Evolutionary conservation across 2,329 filamentous ascomycete genomes (phyloP).

Genomic region (Nothopassalora personata): DNA sequence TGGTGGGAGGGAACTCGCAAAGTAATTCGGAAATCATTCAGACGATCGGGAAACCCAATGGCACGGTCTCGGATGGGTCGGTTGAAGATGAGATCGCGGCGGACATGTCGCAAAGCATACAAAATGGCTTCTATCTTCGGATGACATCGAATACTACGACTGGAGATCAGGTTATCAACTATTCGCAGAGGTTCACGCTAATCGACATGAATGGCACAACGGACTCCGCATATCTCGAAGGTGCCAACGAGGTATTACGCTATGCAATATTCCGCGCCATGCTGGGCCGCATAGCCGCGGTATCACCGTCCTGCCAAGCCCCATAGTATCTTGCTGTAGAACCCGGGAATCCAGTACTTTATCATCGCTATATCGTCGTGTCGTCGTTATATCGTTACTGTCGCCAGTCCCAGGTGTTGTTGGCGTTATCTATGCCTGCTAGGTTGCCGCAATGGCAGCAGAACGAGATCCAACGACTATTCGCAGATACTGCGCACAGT

Average conservation of each 20-base stretch:
- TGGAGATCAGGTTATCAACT: conserved; percentile 48
- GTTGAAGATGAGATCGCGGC: conserved; percentile 11
- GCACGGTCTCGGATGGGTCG: conserved; percentile 7
- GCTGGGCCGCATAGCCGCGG: too few relatives aligned
- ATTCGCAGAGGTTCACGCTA: conserved; percentile 58
- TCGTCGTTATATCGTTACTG: too few relatives aligned
- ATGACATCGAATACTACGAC: conserved; percentile 19
- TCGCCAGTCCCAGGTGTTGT: too few relatives aligned
- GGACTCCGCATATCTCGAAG: conserved; percentile 35
- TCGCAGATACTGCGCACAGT: too few relatives aligned
- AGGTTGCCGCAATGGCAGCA: too few relatives aligned
- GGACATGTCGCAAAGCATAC: conserved; percentile 14
- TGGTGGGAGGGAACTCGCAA: conserved; percentile 19
- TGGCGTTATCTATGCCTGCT: too few relatives aligned
- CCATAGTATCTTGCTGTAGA: too few relatives aligned
- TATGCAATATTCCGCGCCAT: too few relatives aligned
- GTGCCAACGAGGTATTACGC: conserved; percentile 15
- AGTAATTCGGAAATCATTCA: conserved; percentile 16
- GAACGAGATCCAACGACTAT: too few relatives aligned
- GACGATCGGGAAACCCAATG: conserved; percentile 14
- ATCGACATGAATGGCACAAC: conserved; percentile 59
- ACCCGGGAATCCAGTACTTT: too few relatives aligned
- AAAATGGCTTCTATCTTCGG: conserved; percentile 23
- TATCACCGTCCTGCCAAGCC: too few relatives aligned
- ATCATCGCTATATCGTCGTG: too few relatives aligned